Evolutionary conservation across 2,329 filamentous ascomycete species (phyloP).

Genomic region (Fusarium praegraminearum): DNA sequence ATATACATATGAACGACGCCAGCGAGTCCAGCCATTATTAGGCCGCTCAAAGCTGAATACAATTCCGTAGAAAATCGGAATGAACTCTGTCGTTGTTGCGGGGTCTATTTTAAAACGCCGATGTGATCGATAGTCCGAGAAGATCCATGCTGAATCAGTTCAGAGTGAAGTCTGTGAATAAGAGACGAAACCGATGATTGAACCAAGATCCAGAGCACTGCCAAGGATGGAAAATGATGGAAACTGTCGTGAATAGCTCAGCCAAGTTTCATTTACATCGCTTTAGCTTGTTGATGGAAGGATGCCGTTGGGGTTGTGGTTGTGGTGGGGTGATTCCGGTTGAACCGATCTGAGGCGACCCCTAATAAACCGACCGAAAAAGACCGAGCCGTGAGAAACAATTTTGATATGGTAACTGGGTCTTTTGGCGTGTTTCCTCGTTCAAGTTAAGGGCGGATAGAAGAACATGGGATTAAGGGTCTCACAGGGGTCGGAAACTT

Average conservation of each 20-base stretch:
- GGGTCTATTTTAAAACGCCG: slow-evolving; percentile 11
- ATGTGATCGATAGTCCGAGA: not conserved
- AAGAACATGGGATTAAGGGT: not conserved
- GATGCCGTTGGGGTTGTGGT: slow-evolving; percentile 38
- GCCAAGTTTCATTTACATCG: slow-evolving; percentile 5
- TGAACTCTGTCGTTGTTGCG: slow-evolving; percentile 7
- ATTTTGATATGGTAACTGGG: not conserved
- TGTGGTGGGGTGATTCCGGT: slow-evolving; percentile 39
- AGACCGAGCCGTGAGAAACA: slow-evolving; percentile 7
- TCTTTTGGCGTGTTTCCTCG: not conserved
- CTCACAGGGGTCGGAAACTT: not conserved
- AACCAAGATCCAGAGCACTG: not conserved
- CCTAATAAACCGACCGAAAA: slow-evolving; percentile 18
- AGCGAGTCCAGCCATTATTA: not conserved
- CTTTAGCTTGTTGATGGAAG: slow-evolving; percentile 21
- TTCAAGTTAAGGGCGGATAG: not conserved
- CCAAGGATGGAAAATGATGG: not conserved
- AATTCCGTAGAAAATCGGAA: not conserved
- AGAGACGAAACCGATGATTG: not conserved
- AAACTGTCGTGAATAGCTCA: not conserved
- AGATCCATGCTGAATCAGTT: not conserved
- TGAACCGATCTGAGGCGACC: slow-evolving; percentile 29
- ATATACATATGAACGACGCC: not conserved
- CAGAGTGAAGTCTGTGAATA: not conserved
- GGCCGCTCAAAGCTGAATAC: not conserved